phyloP scores from a whole-genome alignment of 257 asterid species.

The Jacaranda copaia region DNA sequence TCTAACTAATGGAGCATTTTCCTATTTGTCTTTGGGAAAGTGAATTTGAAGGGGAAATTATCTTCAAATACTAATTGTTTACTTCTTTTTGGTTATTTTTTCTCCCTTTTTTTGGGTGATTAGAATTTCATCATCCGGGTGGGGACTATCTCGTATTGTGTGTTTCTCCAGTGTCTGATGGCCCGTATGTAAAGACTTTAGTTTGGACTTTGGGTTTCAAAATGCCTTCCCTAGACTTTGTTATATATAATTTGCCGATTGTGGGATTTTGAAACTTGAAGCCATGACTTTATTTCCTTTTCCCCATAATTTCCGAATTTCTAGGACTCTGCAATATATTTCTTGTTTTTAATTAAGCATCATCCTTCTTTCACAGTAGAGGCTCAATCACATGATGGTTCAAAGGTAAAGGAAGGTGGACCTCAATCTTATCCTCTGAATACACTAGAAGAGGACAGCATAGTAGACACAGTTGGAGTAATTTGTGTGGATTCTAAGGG shows the following conservation, averaged over 20 bases:
- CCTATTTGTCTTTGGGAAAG: not conserved
- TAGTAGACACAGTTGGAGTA: conserved; percentile 92
- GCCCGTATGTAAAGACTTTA: not conserved
- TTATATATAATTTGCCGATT: not conserved
- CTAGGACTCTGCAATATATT: conserved; percentile 5
- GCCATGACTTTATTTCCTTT: not conserved
- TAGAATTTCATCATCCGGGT: not conserved
- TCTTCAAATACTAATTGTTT: not conserved
- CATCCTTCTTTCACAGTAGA: conserved; percentile 41
- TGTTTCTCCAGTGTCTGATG: not conserved
- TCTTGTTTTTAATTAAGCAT: conserved; percentile 30
- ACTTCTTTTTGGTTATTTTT: not conserved
- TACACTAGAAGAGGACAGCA: conserved; percentile 56
- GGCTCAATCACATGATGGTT: conserved; percentile 42
- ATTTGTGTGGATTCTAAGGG: conserved; percentile 92
- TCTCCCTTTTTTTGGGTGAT: not conserved
- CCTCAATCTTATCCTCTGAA: conserved; percentile 37
- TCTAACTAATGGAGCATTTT: not conserved
- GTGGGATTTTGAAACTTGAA: conserved; percentile 17
- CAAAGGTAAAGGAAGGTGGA: conserved; percentile 41
- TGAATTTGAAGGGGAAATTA: not conserved
- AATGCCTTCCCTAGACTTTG: not conserved
- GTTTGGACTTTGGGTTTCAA: not conserved
- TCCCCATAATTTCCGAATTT: conserved; percentile 2
- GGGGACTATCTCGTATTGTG: not conserved